A percentile compares a stretch with the other conserved stretches of the same genome.
phyloP scores from a whole-genome alignment of 768 basidiomycete species.

The Pisolithus microcarpus region DNA sequence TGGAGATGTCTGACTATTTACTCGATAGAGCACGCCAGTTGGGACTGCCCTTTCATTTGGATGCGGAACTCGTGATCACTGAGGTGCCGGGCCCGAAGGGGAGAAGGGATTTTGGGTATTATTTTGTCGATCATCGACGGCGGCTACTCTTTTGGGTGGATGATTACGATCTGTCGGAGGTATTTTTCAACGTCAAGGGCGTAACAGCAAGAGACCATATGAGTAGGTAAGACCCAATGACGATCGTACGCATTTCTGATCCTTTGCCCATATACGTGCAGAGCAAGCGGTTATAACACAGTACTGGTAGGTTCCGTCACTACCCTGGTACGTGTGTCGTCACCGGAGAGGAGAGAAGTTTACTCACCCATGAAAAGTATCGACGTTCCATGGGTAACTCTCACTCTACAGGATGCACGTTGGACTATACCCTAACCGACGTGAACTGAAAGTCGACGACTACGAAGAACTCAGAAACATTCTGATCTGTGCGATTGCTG shows the following conservation, averaged over 20 bases:
- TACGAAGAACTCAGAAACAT: slow-evolving; percentile 2
- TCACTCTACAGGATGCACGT: slow-evolving; percentile 4
- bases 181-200: slow-evolving; percentile 33
- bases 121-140: slow-evolving; percentile 37
- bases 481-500: slow-evolving; percentile 12
- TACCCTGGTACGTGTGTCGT: not conserved
- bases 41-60: not conserved
- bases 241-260: not conserved
- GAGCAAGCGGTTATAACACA: slow-evolving; percentile 13
- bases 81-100: not conserved
- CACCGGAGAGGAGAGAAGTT: not conserved
- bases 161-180: slow-evolving; percentile 23
- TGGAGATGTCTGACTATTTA: not conserved
- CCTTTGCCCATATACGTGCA: not conserved
- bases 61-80: slow-evolving; percentile 2
- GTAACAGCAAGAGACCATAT: slow-evolving; percentile 32
- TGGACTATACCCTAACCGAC: slow-evolving; percentile 1
- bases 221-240: slow-evolving; percentile 23
- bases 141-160: slow-evolving; percentile 45
- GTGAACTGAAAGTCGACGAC: not conserved
- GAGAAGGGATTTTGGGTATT: slow-evolving; percentile 25
- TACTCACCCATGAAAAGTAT: not conserved
- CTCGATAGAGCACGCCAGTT: not conserved
- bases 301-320: slow-evolving; percentile 17
- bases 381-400: not conserved